Evolutionary conservation across 2,329 filamentous ascomycete genomes (phyloP), one percentile per base, ranked within the genome.

Genomic region (Ceratocystis papillata): DNA sequence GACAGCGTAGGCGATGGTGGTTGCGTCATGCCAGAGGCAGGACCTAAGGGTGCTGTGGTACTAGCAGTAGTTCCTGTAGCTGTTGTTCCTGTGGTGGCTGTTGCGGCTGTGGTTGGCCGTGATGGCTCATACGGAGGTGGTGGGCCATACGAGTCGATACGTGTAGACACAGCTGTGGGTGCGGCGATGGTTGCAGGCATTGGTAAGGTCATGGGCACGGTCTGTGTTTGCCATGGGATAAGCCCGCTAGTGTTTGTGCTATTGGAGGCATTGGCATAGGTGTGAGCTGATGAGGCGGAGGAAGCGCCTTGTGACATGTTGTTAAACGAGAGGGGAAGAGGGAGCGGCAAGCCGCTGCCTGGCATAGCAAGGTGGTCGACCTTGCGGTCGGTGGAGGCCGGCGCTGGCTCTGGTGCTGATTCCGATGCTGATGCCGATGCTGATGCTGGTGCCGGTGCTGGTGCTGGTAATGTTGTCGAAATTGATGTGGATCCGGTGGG

Each of bases 361-460:
- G 66, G 66, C 66, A 67, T 67, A 28, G 66, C 66, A 17, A 67
- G 66, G 15, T 67, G 66, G 48, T 67, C 66, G 46, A 67, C 50
- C 46, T 67, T 67, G 44, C 45, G 48, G 44, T 63, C 61, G 61
- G 53, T 37, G 8, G 63, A 33, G 22, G 44, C 20, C 10, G 30
- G 6, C 25, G 57, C 7, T 37, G 60, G 4, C 57, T 57, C 12
- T 50, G 65, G 7, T 55, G 65, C 8, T 57, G 28, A 28, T 5
- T 1, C 20, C 5, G 30, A 1, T 37, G 57, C 7, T n/a, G 60
- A 25, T 25, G 22, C 20, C 2, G 30, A 1, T 37, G 57, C 7
- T 25, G 60, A 0, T 25, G 22, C 12, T 50, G 65, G 8, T 55
- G 65, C 17, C 28, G 46, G n/a, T 37, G 50, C 30, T 17, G 15